Conservation (phyloP, 345 rosid species). For the Citrus cavaleriei region DNA sequence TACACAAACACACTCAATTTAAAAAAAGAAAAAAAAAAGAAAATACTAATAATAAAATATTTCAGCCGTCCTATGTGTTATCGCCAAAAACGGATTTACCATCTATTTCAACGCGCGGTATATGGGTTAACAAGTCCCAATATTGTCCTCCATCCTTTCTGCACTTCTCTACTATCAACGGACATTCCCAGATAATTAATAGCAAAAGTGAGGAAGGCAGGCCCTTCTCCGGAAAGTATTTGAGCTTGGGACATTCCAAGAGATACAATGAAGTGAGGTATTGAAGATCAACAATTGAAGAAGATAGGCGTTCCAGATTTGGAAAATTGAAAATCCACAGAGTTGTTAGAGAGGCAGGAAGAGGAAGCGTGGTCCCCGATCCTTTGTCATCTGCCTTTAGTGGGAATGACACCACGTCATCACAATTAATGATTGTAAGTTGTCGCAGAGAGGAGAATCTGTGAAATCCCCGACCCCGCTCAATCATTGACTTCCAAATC, state of each 20-base stretch:
- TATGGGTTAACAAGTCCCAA: no score
- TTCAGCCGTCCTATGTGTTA: no score
- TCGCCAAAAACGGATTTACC: no score
- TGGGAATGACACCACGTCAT: conserved; percentile 8
- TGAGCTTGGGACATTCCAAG: no score
- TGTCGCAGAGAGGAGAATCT: no score
- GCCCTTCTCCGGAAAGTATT: no score
- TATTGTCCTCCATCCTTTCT: neutral
- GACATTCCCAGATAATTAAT: rapidly evolving
- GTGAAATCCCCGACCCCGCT: neutral
- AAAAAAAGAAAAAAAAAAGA: no score
- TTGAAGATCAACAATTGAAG: neutral
- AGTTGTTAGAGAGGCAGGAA: neutral
- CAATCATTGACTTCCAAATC: no score
- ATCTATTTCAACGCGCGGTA: rapidly evolving
- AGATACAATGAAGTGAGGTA: neutral
- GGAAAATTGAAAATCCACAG: neutral
- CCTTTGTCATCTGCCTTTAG: rapidly evolving
- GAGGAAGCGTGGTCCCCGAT: no score
- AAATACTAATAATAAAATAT: no score
- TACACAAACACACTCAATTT: no score
- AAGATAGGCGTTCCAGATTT: conserved; percentile 11
- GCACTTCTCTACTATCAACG: neutral
- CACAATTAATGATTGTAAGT: neutral
- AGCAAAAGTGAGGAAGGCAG: neutral